Evolutionary conservation across 1,284 basidiomycete species (phyloP).

Genomic region (Phellinidium pouzarii): DNA sequence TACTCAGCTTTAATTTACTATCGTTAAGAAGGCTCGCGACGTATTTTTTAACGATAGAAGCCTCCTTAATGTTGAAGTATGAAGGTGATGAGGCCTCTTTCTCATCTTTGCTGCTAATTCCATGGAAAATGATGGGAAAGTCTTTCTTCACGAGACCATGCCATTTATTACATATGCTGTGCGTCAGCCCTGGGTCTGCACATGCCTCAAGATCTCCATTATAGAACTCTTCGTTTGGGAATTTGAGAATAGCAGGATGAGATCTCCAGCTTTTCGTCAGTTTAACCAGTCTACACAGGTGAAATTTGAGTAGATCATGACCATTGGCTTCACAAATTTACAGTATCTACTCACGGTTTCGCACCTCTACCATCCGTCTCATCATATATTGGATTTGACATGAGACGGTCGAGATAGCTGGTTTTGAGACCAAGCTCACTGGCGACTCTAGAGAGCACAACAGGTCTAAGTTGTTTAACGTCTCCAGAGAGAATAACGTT

Average conservation of each 20-base stretch:
- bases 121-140: conserved; percentile 45
- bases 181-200: conserved; percentile 32
- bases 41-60: conserved; percentile 34
- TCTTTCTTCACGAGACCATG: conserved; percentile 28
- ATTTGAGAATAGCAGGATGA: conserved; percentile 47
- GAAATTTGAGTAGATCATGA: too few species aligned
- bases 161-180: conserved; percentile 29
- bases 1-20: conserved; percentile 29
- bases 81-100: conserved; percentile 40
- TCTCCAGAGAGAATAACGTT: conserved; percentile 56
- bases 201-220: conserved; percentile 39
- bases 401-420: conserved; percentile 53
- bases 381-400: conserved; percentile 42
- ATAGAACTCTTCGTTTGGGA: conserved; percentile 54
- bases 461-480: conserved; percentile 55
- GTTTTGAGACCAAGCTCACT: conserved; percentile 42
- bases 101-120: conserved; percentile 37
- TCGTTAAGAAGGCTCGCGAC: conserved; percentile 29
- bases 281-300: conserved; percentile 37
- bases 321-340: too few species aligned
- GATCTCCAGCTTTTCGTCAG: conserved; percentile 53
- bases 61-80: conserved; percentile 43
- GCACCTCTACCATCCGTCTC: conserved; percentile 31
- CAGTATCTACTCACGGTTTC: too few species aligned
- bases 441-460: conserved; percentile 46